Percentiles rank a stretch among this genome's conserved stretches.
phyloP scores from a whole-genome alignment of 352 stramenopile genomes.

The Phytophthora aleatoria region DNA sequence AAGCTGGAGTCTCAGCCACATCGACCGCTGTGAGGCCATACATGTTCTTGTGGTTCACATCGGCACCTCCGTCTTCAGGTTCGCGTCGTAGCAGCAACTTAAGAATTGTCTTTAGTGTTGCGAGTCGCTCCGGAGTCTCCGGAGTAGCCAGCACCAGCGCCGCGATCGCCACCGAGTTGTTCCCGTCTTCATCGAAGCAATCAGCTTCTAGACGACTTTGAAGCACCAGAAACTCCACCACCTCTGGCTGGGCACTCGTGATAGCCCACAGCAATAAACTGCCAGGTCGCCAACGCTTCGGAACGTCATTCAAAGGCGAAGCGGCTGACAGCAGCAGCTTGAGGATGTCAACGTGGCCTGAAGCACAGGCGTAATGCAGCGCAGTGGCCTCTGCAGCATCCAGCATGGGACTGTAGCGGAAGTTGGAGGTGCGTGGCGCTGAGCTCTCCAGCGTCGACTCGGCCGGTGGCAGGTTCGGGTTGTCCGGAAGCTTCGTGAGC shows the following conservation, averaged over 20 bases:
- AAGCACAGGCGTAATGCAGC: conserved; percentile 66
- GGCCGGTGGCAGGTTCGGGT: conserved; percentile 10
- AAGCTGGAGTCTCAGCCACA: conserved; percentile 44
- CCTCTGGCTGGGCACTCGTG: conserved; percentile 39
- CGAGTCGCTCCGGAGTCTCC: conserved; percentile 15
- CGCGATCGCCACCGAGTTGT: conserved; percentile 66
- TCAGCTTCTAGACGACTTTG: conserved; percentile 51
- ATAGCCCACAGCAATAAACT: conserved; percentile 78
- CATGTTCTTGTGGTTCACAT: conserved; percentile 81
- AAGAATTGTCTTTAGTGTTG: conserved; percentile 27
- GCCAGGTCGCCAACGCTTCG: conserved; percentile 35
- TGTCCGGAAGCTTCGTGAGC: conserved; percentile 37
- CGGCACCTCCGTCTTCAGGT: conserved; percentile 24
- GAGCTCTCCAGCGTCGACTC: conserved; percentile 51
- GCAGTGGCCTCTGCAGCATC: conserved; percentile 60
- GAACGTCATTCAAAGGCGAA: conserved; percentile 15
- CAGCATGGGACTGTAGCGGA: conserved; percentile 58
- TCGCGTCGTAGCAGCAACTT: conserved; percentile 38
- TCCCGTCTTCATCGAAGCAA: conserved; percentile 77
- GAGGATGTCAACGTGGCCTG: conserved; percentile 61
- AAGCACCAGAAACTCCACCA: conserved; percentile 58
- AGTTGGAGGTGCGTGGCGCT: conserved; percentile 59
- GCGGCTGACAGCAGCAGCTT: conserved; percentile 51
- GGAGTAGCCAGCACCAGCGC: conserved; percentile 42
- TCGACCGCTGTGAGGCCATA: conserved; percentile 66